These are phyloP conservation scores for Breynia disticha DNA, from an alignment of 441 rosid species.

Conservation along the genomic window DNA sequence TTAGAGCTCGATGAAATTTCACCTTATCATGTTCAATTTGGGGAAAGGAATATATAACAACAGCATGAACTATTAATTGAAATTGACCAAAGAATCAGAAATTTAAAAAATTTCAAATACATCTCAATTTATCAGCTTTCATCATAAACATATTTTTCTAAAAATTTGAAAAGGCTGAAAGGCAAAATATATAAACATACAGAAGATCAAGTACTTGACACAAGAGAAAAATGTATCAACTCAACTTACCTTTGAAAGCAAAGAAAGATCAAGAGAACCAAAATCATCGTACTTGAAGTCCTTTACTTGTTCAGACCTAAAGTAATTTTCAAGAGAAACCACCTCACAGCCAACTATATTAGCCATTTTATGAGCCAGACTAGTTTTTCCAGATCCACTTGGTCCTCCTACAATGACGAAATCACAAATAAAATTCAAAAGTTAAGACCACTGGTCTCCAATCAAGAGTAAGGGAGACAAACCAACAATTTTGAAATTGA, in stretches of 20 bases:
- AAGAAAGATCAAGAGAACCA: conserved; percentile 68
- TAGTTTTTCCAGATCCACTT: conserved; percentile 99
- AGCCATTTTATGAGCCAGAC: conserved; percentile 99
- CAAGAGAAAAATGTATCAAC: neutral
- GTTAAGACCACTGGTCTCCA: neutral
- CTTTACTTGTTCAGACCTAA: conserved; percentile 75
- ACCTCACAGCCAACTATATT: conserved; percentile 99
- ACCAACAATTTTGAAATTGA: too few species aligned
- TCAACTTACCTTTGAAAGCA: conserved; percentile 77
- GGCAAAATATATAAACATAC: too few species aligned
- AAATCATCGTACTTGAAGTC: conserved; percentile 93
- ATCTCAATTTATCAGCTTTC: too few species aligned
- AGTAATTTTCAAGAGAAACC: conserved; percentile 96
- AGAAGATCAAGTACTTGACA: neutral
- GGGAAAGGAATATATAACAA: too few species aligned
- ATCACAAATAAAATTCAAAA: neutral
- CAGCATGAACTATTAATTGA: too few species aligned
- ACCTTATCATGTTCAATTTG: too few species aligned
- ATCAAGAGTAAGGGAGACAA: neutral
- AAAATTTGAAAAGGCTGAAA: too few species aligned
- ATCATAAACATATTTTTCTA: too few species aligned
- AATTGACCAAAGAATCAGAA: too few species aligned
- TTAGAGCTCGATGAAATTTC: too few species aligned
- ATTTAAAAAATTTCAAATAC: too few species aligned
- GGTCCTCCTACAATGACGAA: conserved; percentile 80